phyloP scores from a whole-genome alignment of 2,329 filamentous ascomycete species.

The Stagonosporopsis tanaceti region DNA sequence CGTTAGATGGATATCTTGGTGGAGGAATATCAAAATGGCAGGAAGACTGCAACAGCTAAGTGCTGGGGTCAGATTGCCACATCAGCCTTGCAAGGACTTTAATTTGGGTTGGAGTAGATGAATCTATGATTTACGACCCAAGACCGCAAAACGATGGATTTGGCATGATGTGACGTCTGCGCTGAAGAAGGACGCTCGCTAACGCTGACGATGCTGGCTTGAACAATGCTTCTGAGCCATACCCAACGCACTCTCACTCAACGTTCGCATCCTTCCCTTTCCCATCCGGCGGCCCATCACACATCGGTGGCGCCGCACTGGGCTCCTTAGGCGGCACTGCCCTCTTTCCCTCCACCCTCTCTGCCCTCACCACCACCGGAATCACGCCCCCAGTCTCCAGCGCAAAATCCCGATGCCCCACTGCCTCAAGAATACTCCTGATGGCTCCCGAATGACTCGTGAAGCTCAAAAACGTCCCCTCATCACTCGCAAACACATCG shows the following conservation, averaged over 20 bases:
- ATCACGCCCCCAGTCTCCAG: conserved; percentile 73
- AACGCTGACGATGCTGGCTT: not conserved
- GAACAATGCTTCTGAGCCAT: not conserved
- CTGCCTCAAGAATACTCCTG: conserved; percentile 60
- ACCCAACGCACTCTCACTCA: not conserved
- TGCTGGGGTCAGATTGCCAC: conserved; percentile 16
- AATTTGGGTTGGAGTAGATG: conserved; percentile 15
- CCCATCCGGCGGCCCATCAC: conserved; percentile 30
- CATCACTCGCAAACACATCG: conserved; percentile 61
- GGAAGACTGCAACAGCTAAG: not conserved
- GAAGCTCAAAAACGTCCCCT: conserved; percentile 58
- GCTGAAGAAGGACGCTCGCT: not conserved
- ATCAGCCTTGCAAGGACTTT: conserved; percentile 16
- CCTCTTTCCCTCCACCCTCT: conserved; percentile 51
- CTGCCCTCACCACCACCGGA: conserved; percentile 69
- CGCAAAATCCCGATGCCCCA: conserved; percentile 67
- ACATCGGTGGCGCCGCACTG: conserved; percentile 43
- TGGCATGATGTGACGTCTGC: not conserved
- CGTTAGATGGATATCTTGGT: conserved; percentile 37
- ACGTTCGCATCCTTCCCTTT: not conserved
- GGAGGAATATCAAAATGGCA: conserved; percentile 24
- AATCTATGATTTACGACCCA: conserved; percentile 22
- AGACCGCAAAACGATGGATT: not conserved
- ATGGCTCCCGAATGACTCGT: conserved; percentile 69
- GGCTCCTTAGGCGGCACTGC: conserved; percentile 40